A percentile compares a stretch with the other conserved stretches of the same genome.
phyloP scores from a whole-genome alignment of 129 eudicot genomes.

The Pulicaria dysenterica region DNA sequence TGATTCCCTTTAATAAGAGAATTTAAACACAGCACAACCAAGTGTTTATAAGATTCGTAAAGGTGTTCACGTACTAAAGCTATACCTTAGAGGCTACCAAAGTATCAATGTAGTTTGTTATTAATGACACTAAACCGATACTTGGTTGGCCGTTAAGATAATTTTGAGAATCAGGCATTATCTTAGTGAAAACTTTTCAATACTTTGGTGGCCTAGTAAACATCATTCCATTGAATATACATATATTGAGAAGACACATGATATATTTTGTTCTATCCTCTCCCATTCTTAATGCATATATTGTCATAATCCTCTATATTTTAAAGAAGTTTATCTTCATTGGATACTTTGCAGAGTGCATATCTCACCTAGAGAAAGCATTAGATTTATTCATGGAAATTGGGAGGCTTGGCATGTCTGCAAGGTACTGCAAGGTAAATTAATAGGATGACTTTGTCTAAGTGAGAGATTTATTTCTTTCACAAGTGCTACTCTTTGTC shows the following conservation, averaged over 20 bases:
- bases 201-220: background rate
- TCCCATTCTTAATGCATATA: background rate
- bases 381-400: conserved; percentile 60
- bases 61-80: too few relatives aligned
- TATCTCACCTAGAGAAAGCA: conserved; percentile 61
- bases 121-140: too few relatives aligned
- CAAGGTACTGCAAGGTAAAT: conserved; percentile 69
- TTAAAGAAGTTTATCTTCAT: conserved; percentile 11
- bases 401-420: conserved; percentile 64
- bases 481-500: too few relatives aligned
- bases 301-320: background rate
- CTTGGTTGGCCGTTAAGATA: too few relatives aligned
- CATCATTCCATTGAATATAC: background rate
- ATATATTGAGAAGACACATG: background rate
- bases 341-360: conserved; percentile 47
- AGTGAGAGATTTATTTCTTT: background rate
- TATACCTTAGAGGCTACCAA: too few relatives aligned
- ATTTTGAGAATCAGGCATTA: too few relatives aligned
- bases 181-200: too few relatives aligned
- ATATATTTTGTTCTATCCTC: background rate
- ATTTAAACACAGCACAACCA: too few relatives aligned
- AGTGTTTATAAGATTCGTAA: too few relatives aligned
- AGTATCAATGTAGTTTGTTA: too few relatives aligned
- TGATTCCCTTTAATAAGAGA: background rate
- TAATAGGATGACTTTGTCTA: conserved; percentile 14